Base-by-base conservation (phyloP, 495 filamentous ascomycete genomes). In the Xanthoparmelia taractica region DNA sequence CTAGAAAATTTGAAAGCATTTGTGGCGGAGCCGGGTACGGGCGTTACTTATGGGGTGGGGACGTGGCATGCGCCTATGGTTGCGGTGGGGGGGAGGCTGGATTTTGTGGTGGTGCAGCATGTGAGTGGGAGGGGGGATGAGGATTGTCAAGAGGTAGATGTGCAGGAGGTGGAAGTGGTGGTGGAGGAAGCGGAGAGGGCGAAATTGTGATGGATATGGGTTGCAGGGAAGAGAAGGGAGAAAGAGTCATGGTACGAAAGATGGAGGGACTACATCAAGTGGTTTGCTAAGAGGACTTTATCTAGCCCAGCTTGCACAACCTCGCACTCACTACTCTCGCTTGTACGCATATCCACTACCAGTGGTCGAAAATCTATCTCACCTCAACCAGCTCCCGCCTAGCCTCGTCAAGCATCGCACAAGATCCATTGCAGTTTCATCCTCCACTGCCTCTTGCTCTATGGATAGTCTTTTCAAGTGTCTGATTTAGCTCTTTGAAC, bases 11-110 rank as follows among this genome's bases (percentile, higher is more conserved):
- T 93, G 37, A 83, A 78, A 66, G 94, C 91, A 1, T 97, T 96
- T 70, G 70, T 93, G 34, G 93, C 89, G 15, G 82, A 77, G n/a
- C 85, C 86, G 10, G 78, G 83, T 17, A 89, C 95, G 79, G 92
- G 90, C 4, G 89, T 98, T 25, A 96, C 91, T 20, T 98, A 97
- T 75, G 89, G 82, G 17, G 84, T 87, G 20, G 94, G 90, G 20
- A 96, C 91, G 50, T 98, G 95, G 93, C 94, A 98, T 80, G 92
- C 93, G 66, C 94, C 94, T 3, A 97, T 98, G 94, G 90, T 88
- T 20, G 92, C 91, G 54, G 70, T 97, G 27, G 94, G 93, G 1
- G 67, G 78, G 40, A 77, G 82, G 27, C 81, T 91, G 34, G 87
- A 88, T 68, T 98, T 97, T 75, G 84, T 96, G 31, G 92, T 97